Evolutionary conservation across 352 stramenopile species (phyloP).

Genomic region (Pythium graminicola): DNA sequence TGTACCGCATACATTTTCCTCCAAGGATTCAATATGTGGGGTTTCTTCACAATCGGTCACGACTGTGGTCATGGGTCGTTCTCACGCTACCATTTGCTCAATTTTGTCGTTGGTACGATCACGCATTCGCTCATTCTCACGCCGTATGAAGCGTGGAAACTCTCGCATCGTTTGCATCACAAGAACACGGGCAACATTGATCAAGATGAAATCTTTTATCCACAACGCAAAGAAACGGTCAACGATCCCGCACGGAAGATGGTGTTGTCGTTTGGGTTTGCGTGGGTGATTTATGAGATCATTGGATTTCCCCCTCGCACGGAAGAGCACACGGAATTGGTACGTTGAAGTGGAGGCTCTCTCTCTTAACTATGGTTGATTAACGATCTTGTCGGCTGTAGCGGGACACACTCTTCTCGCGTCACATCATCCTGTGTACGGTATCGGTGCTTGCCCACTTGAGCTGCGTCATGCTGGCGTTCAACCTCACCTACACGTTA

Average conservation of each 20-base stretch:
- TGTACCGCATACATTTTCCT: slow-evolving; percentile 58
- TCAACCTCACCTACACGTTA: slow-evolving; percentile 31
- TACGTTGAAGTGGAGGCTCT: slow-evolving; percentile 20
- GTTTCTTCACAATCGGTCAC: slow-evolving; percentile 79
- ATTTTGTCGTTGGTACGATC: slow-evolving; percentile 66
- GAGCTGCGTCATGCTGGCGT: slow-evolving; percentile 35
- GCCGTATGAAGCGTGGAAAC: slow-evolving; percentile 74
- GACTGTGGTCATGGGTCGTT: slow-evolving; percentile 78
- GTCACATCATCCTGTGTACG: slow-evolving; percentile 41
- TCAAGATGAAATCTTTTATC: slow-evolving; percentile 80
- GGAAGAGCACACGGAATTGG: slow-evolving; percentile 75
- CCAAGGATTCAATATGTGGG: slow-evolving; percentile 77
- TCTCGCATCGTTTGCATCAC: slow-evolving; percentile 79
- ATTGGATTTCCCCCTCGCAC: slow-evolving; percentile 70
- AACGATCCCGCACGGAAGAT: slow-evolving; percentile 49
- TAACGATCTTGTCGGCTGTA: slow-evolving; percentile 11
- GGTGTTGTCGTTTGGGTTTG: slow-evolving; percentile 39
- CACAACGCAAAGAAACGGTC: slow-evolving; percentile 50
- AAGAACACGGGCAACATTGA: slow-evolving; percentile 86
- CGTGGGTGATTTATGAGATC: slow-evolving; percentile 68
- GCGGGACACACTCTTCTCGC: slow-evolving; percentile 63
- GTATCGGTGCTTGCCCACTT: slow-evolving; percentile 48
- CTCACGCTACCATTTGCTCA: slow-evolving; percentile 69
- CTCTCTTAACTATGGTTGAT: not conserved
- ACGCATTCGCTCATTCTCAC: slow-evolving; percentile 79